Conservation (phyloP, 768 basidiomycete genomes). For the Naematelia encephala region DNA sequence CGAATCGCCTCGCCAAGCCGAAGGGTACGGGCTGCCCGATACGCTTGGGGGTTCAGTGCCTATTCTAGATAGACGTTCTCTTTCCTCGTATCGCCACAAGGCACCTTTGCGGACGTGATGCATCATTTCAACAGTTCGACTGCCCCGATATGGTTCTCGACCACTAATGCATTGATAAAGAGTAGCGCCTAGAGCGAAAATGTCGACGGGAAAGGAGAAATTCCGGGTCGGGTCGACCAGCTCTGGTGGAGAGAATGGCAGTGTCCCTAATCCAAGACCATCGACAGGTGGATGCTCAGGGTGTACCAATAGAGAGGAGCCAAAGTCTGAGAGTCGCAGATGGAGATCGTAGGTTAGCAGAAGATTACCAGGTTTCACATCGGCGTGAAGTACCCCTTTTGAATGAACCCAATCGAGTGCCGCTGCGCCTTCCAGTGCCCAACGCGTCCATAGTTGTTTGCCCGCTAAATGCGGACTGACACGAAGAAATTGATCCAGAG, state of each 20-base stretch:
- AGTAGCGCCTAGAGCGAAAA: constrained; percentile 54
- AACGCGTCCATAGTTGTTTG: constrained; percentile 39
- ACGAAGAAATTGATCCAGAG: constrained; percentile 43
- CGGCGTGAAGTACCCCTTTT: constrained; percentile 53
- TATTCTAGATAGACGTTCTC: constrained; percentile 36
- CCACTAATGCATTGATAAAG: constrained; percentile 51
- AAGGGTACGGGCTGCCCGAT: constrained; percentile 27
- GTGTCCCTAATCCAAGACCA: constrained; percentile 53
- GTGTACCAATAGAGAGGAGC: constrained; percentile 51
- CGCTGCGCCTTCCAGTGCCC: constrained; percentile 47
- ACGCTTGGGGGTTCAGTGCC: constrained; percentile 15
- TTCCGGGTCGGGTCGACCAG: constrained; percentile 49
- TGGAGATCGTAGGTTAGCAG: constrained; percentile 44
- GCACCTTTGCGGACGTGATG: constrained; percentile 49
- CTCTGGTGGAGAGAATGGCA: constrained; percentile 54
- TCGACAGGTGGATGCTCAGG: constrained; percentile 44
- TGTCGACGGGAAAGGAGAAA: constrained; percentile 52
- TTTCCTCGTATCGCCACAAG: constrained; percentile 52
- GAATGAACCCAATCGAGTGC: constrained; percentile 51
- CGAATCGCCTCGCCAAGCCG: constrained; percentile 22
- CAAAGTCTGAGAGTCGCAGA: constrained; percentile 53
- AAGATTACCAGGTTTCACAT: constrained; percentile 54
- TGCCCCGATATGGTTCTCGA: constrained; percentile 51
- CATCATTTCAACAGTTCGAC: constrained; percentile 51
- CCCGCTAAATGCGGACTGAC: constrained; percentile 39